Percentiles rank a stretch among this genome's conserved stretches.
Conservation (phyloP, 192 early-diverging fungal genomes). For the Umbelopsis sp. region DNA sequence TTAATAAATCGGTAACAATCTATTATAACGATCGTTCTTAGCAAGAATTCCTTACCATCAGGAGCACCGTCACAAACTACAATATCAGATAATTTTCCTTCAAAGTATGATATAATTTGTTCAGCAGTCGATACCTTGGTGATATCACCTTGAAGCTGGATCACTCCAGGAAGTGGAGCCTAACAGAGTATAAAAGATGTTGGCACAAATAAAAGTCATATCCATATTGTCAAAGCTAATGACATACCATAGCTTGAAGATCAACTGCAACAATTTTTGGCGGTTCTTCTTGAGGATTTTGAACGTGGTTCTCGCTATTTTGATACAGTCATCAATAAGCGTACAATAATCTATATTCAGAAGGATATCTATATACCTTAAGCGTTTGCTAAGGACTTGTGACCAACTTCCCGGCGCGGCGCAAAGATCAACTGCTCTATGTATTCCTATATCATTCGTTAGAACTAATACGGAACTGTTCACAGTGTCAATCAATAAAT, state of each 20-base stretch:
- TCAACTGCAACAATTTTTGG: slow-evolving; percentile 94
- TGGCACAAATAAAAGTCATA: not conserved
- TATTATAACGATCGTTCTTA: not conserved
- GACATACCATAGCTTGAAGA: slow-evolving; percentile 86
- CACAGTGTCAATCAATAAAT: not conserved
- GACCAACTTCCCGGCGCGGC: slow-evolving; percentile 98
- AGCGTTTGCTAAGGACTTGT: slow-evolving; percentile 79
- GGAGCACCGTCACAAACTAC: slow-evolving; percentile 97
- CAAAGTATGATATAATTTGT: slow-evolving; percentile 87
- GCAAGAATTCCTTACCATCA: slow-evolving; percentile 69
- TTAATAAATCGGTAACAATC: not conserved
- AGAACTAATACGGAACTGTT: not conserved
- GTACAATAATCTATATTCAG: not conserved
- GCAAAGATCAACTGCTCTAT: slow-evolving; percentile 91
- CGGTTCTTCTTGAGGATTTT: slow-evolving; percentile 42
- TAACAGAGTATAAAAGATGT: slow-evolving; percentile 17
- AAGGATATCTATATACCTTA: slow-evolving; percentile 42
- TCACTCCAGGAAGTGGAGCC: slow-evolving; percentile 92
- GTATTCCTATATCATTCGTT: slow-evolving; percentile 57
- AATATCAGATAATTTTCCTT: slow-evolving; percentile 85
- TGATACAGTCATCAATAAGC: not conserved
- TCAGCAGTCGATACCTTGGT: slow-evolving; percentile 93
- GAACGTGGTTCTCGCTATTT: slow-evolving; percentile 54
- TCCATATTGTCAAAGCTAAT: not conserved
- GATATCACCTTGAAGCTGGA: slow-evolving; percentile 96